Conservation (phyloP, 164 flowering plant species). For the Paratinospora sagittata region DNA sequence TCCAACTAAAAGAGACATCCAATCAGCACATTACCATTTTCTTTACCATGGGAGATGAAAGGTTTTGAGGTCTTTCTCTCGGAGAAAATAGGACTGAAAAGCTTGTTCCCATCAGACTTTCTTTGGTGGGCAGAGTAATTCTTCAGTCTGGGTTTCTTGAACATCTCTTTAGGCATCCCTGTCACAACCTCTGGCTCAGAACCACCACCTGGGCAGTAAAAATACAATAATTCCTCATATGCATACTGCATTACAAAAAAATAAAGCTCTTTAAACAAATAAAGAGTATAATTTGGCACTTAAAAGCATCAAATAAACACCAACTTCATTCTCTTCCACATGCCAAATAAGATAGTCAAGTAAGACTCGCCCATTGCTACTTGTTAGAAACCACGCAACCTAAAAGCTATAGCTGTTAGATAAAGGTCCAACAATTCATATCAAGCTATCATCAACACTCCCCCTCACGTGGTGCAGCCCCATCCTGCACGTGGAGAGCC, state of each 20-base stretch:
- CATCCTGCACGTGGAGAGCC: too few species aligned
- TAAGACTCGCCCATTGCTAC: too few species aligned
- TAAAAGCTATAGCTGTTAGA: too few species aligned
- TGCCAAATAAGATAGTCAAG: too few species aligned
- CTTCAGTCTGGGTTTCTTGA: constrained; percentile 40
- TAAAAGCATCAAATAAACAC: too few species aligned
- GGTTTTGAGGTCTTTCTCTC: constrained; percentile 20
- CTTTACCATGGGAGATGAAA: constrained; percentile 20
- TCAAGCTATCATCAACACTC: too few species aligned
- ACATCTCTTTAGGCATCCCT: constrained; percentile 46
- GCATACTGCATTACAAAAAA: background rate
- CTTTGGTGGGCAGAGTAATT: constrained; percentile 8
- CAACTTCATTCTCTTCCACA: too few species aligned
- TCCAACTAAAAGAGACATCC: background rate
- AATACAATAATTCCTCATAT: background rate
- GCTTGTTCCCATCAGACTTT: constrained; percentile 8
- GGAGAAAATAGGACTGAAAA: constrained; percentile 31
- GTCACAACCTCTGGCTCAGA: constrained; percentile 44
- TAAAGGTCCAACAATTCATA: too few species aligned
- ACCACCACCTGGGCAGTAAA: constrained; percentile 18
- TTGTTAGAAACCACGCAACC: too few species aligned
- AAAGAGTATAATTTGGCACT: background rate
- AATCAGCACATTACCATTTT: background rate
- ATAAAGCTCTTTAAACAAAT: background rate
- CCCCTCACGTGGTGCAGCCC: too few species aligned